Percentiles rank a stretch among this genome's conserved stretches.
These are phyloP conservation scores for Crithidia bombi DNA, from an alignment of 208 protist genomes.

Conservation along the genomic window DNA sequence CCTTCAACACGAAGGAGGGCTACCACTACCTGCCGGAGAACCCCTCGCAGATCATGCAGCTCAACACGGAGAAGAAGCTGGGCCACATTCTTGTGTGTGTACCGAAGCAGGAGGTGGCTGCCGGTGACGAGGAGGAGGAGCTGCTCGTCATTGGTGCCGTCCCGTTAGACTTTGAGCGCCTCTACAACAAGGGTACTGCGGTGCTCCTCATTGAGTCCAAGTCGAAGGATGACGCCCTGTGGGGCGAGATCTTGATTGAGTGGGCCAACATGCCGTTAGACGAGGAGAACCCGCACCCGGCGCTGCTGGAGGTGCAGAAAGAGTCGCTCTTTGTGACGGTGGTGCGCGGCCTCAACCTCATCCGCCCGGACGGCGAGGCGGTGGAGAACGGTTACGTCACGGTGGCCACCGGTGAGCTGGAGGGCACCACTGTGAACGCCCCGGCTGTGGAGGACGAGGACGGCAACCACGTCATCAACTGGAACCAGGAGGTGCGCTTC, in stretches of 20 bases:
- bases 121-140: slow-evolving; percentile 76
- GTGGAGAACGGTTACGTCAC: slow-evolving; percentile 58
- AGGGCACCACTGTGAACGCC: slow-evolving; percentile 70
- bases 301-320: slow-evolving; percentile 42
- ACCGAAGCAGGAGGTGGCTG: slow-evolving; percentile 58
- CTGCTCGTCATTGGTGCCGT: slow-evolving; percentile 89
- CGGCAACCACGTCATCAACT: slow-evolving; percentile 57
- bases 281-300: slow-evolving; percentile 41
- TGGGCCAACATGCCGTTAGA: slow-evolving; percentile 65
- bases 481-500: slow-evolving; percentile 92
- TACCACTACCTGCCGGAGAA: slow-evolving; percentile 87
- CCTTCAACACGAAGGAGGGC: slow-evolving; percentile 80
- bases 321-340: slow-evolving; percentile 84
- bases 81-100: slow-evolving; percentile 89
- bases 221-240: slow-evolving; percentile 84
- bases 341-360: slow-evolving; percentile 78
- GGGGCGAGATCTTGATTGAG: slow-evolving; percentile 88
- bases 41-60: slow-evolving; percentile 81
- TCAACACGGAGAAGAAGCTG: slow-evolving; percentile 88
- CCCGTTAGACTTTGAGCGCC: slow-evolving; percentile 82
- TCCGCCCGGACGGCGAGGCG: slow-evolving; percentile 40
- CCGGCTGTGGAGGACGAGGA: slow-evolving; percentile 52
- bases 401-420: slow-evolving; percentile 74
- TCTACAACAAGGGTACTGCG: slow-evolving; percentile 79
- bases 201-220: slow-evolving; percentile 90